Conservation (phyloP, 2,329 filamentous ascomycete species). For the Fusarium metavorans region DNA sequence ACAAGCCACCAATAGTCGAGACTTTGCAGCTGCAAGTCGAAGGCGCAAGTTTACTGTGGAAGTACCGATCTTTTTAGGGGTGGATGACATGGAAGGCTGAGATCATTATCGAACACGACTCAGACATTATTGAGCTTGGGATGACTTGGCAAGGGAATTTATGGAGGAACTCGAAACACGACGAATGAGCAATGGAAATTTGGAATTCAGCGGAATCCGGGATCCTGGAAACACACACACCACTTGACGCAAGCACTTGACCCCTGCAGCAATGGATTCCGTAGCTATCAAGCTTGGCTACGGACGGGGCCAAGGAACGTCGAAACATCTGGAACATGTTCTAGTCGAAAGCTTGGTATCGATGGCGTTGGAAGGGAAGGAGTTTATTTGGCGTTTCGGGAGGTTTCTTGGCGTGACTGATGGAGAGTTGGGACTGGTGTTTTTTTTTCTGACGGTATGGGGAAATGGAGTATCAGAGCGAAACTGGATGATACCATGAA, state of each 20-base stretch:
- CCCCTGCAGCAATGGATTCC: neutral
- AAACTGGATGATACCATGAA: neutral
- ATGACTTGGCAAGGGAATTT: neutral
- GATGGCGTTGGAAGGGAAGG: neutral
- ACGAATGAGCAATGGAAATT: neutral
- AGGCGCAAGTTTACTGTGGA: constrained; percentile 32
- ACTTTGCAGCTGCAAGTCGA: constrained; percentile 20
- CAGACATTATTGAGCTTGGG: neutral
- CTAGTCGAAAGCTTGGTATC: constrained; percentile 29
- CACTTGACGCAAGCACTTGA: constrained; percentile 11
- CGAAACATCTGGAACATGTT: constrained; percentile 25
- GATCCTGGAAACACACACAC: neutral
- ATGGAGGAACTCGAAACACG: neutral
- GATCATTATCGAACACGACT: neutral
- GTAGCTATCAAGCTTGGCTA: neutral
- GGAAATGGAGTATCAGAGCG: neutral
- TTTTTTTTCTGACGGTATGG: neutral
- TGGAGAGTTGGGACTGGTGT: neutral
- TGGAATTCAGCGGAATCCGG: constrained; percentile 6
- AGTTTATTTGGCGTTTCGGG: neutral
- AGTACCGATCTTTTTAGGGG: constrained; percentile 25
- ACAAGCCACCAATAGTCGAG: constrained; percentile 4
- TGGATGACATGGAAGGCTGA: constrained; percentile 7
- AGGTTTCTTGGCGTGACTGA: neutral
- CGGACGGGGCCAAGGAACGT: neutral